These are phyloP conservation scores for Rhododendron ovatum DNA, from an alignment of 148 eudicot genomes.

Conservation along the genomic window DNA sequence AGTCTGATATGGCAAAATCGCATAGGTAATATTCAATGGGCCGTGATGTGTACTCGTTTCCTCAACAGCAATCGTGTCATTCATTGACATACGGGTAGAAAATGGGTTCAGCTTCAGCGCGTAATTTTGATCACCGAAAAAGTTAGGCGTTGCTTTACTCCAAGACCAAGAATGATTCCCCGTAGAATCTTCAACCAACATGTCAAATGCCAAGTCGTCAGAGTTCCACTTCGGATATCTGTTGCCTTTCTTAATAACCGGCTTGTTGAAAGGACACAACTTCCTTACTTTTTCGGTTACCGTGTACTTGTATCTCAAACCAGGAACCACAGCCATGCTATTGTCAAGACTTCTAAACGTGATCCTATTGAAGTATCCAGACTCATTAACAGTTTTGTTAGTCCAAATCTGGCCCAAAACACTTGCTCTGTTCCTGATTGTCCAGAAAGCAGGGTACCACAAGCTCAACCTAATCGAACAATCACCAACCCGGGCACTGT, in stretches of 20 bases:
- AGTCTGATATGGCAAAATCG: background rate
- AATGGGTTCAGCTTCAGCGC: no score
- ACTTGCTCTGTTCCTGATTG: conserved; percentile 5
- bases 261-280: conserved; percentile 2
- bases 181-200: background rate
- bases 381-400: conserved; percentile 2
- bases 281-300: conserved; percentile 6
- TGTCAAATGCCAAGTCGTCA: conserved; percentile 4
- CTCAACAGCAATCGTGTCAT: background rate
- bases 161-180: background rate
- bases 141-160: background rate
- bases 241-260: background rate
- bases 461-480: conserved; percentile 21
- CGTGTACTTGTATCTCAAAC: conserved; percentile 15
- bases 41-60: background rate
- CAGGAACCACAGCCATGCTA: background rate
- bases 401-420: conserved; percentile 21
- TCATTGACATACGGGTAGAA: background rate
- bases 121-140: conserved; percentile 2
- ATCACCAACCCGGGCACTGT: conserved; percentile 14
- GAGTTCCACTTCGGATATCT: conserved; percentile 13
- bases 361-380: conserved; percentile 6
- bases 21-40: conserved; percentile 7
- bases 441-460: conserved; percentile 11
- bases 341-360: background rate